Evolutionary conservation across 805 yeast species (phyloP).

Genomic region (Metschnikowia gruessii): DNA sequence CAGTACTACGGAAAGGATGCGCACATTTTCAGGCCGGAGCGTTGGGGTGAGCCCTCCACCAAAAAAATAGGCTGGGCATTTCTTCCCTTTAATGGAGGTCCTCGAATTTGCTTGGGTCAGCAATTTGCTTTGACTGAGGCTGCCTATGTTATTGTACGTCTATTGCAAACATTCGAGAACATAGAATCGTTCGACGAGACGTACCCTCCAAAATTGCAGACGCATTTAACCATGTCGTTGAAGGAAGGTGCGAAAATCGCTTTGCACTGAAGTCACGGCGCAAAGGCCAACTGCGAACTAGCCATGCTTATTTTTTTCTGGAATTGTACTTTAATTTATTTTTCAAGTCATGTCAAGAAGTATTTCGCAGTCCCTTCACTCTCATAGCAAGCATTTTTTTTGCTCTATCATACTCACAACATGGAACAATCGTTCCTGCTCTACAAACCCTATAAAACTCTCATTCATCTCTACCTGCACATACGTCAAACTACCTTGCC

Average conservation of each 20-base stretch:
- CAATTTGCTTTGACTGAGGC: constrained; percentile 26
- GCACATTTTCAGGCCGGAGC: constrained; percentile 44
- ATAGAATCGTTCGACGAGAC: constrained; percentile 10
- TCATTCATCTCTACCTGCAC: constrained; percentile 5
- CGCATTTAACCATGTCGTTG: constrained; percentile 20
- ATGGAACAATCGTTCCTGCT: neutral
- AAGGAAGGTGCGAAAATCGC: constrained; percentile 17
- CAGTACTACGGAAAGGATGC: constrained; percentile 45
- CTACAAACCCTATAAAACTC: neutral
- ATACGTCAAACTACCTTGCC: constrained; percentile 1
- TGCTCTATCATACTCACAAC: neutral
- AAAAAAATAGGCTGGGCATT: constrained; percentile 23
- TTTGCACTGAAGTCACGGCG: neutral
- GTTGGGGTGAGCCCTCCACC: constrained; percentile 38
- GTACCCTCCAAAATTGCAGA: constrained; percentile 16
- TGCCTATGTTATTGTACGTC: constrained; percentile 20
- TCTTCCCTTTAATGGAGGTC: constrained; percentile 26
- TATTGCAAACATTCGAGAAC: constrained; percentile 18
- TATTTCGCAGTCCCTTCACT: too few species aligned
- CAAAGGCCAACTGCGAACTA: too few species aligned
- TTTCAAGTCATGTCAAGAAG: too few species aligned
- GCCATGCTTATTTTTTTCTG: too few species aligned
- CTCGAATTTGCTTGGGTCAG: constrained; percentile 26
- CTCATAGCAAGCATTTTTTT: neutral
- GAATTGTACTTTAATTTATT: too few species aligned